Evolutionary conservation across 129 eudicot genomes (phyloP), one percentile per base, ranked within the genome.

Genomic region (Calendula officinalis): DNA sequence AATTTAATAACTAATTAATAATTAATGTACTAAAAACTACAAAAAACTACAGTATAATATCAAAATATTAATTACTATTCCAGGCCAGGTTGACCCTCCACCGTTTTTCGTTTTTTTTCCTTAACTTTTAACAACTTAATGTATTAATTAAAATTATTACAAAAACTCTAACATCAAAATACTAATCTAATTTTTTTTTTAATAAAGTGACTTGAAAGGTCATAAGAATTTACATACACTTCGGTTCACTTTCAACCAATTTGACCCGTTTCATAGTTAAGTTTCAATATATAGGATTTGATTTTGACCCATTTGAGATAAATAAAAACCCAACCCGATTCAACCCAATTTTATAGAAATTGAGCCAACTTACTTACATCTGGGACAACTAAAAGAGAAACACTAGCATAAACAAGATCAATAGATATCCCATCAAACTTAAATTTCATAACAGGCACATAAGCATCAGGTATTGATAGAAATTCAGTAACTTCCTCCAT

Each of bases 401-500:
- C 76, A 54, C 99, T 85, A 13, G 96, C 95, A 79, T 85, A 88
- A 56, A 92, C 86, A 72, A 92, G 99, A 81, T 92, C 96, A 66
- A 92, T 83, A 50, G 96, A 88, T 49, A 92, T 81, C 36, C 99
- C 96, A 16, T 83, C 87, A 66, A 81, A 84, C 75, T 92, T 92
- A 61, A 92, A 88, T 64, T 83, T 92, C 96, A 92, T 85, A 27
- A 92, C 96, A 2, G 99, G 99, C 44, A 92, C 99, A 76, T 88
- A 95, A 55, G 99, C 99, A 83, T 87, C 90, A 2, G 96, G 92
- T 49, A 92, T 85, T 9, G 99, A 95, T 71, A 88, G 99, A 54
- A 92, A 78, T 66, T 92, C 99, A 48, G 91, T 66, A 43, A 92
- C 95, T 70, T 88, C 96, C 63, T 88, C 95, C 73, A 72, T 76